Conservation (phyloP, 257 asterid species). For the Oldenlandia corymbosa region DNA sequence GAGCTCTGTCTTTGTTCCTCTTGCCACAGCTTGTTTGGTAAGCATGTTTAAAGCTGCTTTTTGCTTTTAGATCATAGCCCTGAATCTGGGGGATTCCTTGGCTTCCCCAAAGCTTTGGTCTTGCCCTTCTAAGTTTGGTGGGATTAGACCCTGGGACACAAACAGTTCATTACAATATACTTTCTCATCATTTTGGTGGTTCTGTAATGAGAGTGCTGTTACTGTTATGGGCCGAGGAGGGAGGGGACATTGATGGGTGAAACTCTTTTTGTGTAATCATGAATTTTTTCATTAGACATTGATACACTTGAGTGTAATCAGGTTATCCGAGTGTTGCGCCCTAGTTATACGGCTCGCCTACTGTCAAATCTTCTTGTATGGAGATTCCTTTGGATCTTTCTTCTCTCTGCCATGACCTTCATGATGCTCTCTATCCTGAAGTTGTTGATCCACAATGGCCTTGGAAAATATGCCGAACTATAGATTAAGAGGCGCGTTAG, state of each 20-base stretch:
- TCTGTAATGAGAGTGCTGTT: not conserved
- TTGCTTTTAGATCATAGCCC: not conserved
- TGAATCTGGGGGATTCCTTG: not conserved
- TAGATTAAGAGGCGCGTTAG: constrained; percentile 68
- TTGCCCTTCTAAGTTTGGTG: not conserved
- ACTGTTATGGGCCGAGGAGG: not conserved
- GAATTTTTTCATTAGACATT: not conserved
- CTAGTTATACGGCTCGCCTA: constrained; percentile 84
- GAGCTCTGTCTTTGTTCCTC: constrained; percentile 72
- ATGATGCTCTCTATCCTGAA: constrained; percentile 91
- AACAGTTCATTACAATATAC: not conserved
- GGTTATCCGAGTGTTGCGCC: constrained; percentile 84
- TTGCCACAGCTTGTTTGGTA: constrained; percentile 98
- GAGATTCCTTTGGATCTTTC: constrained; percentile 72
- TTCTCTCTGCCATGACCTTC: constrained; percentile 54
- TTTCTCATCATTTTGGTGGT: not conserved
- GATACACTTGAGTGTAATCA: constrained; percentile 11
- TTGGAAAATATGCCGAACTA: constrained; percentile 72
- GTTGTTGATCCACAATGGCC: constrained; percentile 82
- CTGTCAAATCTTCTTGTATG: constrained; percentile 65
- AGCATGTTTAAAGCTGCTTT: constrained; percentile 17
- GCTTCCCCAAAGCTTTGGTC: not conserved
- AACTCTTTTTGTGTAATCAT: not conserved
- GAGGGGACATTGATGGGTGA: not conserved
- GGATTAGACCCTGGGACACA: not conserved